Evolutionary conservation across 805 yeast genomes (phyloP), one percentile per base, ranked within the genome.

Genomic region (Yarrowia alimentaria): DNA sequence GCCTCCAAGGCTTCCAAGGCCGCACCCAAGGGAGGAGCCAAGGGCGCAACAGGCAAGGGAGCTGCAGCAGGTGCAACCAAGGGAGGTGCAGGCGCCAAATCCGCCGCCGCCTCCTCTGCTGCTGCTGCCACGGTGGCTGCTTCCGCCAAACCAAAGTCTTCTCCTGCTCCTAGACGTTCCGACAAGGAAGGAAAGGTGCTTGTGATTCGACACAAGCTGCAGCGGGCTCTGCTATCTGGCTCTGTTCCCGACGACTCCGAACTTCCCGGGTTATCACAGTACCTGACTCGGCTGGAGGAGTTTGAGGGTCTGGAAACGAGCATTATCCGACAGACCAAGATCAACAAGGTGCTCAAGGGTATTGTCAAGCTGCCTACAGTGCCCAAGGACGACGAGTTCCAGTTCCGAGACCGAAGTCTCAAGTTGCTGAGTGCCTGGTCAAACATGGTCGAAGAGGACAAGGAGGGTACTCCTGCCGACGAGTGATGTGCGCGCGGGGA

Each of bases 331-430:
- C 53, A 56, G 20, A 64, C 69, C 20, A 64, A 65, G 55, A 61
- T 64, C 51, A 64, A 64, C 57, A 62, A 65, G 56, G 68, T 65
- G 22, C 58, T 64, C 40, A 63, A 61, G 53, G 61, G 58, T 5
- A 63, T 64, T 32, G 45, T 59, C 13, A 63, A 61, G 35, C 54
- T 65, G 40, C 57, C 52, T 3, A 12, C n/a, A 7, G 60, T 64
- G 13, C 68, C 68, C 6, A 45, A 49, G 29, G 68, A 65, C 11
- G 56, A 60, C n/a, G 55, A 57, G 47, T 63, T 33, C 54, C 53
- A 59, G n/a, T 65, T 64, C 57, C 59, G 56, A 43, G 55, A 45
- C 25, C 59, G 68, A 16, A 55, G 63, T 8, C 43, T 40, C 13
- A 51, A 53, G 49, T 51, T 64, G 45, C 56, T 64, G 28, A 58